Conservation (phyloP, 2,329 filamentous ascomycete genomes). For the Penicillium rolfsii region DNA sequence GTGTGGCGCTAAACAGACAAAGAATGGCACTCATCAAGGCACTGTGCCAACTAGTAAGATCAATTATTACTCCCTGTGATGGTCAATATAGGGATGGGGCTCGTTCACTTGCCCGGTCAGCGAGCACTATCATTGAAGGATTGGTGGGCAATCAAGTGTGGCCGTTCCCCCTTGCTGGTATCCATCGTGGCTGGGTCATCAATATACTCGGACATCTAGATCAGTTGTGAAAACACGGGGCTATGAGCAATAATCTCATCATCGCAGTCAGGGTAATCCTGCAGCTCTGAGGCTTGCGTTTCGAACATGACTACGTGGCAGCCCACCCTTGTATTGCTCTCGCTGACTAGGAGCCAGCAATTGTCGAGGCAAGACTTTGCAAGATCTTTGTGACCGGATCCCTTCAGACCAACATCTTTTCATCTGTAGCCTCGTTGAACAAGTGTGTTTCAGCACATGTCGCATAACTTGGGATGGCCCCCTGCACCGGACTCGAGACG, state of each 20-base stretch:
- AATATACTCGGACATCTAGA: not conserved
- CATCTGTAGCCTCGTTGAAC: too few relatives aligned
- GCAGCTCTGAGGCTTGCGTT: too few relatives aligned
- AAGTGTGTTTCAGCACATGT: too few relatives aligned
- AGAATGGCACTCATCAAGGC: not conserved
- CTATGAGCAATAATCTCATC: not conserved
- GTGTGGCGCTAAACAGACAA: not conserved
- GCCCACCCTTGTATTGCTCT: too few relatives aligned
- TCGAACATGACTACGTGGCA: too few relatives aligned
- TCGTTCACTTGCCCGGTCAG: not conserved
- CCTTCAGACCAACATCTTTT: too few relatives aligned
- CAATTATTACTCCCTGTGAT: constrained; percentile 19
- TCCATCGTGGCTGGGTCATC: constrained; percentile 22
- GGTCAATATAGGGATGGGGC: constrained; percentile 8
- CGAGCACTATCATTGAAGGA: not conserved
- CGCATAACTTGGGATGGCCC: too few relatives aligned
- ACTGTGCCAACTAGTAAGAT: not conserved
- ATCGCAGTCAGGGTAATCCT: too few relatives aligned
- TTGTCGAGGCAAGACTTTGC: too few relatives aligned
- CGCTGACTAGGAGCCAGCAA: too few relatives aligned
- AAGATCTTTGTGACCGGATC: too few relatives aligned
- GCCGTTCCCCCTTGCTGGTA: constrained; percentile 25
- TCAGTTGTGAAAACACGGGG: constrained; percentile 23
- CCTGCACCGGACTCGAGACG: too few relatives aligned
- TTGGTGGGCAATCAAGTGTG: not conserved